Conservation (phyloP, 1,139 yeast species). For the Neolecta irregularis region DNA sequence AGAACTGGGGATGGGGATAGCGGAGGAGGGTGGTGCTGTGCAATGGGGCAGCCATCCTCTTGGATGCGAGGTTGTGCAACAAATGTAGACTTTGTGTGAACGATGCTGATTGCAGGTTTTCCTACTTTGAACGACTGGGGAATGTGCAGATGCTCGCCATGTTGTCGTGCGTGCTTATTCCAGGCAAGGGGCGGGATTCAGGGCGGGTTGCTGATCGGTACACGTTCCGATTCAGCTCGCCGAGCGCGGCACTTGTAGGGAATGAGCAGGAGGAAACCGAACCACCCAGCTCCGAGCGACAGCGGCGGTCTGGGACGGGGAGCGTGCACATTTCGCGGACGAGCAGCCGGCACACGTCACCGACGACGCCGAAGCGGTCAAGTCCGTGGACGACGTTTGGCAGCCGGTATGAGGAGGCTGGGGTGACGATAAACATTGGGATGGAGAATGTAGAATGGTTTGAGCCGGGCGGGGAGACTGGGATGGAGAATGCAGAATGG, state of each 20-base stretch:
- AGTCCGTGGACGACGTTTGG: no score
- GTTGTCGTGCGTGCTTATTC: conserved; percentile 50
- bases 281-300: conserved; percentile 8
- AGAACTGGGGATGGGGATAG: conserved; percentile 2
- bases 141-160: conserved; percentile 84
- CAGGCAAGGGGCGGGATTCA: conserved; percentile 5
- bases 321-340: no score
- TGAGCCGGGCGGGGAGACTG: no score
- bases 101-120: conserved; percentile 21
- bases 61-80: conserved; percentile 65
- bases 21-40: conserved; percentile 3
- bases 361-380: conserved; percentile 4
- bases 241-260: conserved; percentile 1
- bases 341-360: no score
- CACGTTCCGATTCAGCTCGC: not conserved
- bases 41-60: conserved; percentile 71
- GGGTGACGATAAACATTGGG: no score
- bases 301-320: not conserved
- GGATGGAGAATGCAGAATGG: no score
- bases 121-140: conserved; percentile 46
- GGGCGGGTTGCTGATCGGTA: not conserved
- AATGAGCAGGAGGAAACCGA: conserved; percentile 1
- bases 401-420: no score
- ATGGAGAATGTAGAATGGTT: no score
- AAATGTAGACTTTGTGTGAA: conserved; percentile 24